Conservation (phyloP, 139 green algal genomes). For the Volvox africanus region DNA sequence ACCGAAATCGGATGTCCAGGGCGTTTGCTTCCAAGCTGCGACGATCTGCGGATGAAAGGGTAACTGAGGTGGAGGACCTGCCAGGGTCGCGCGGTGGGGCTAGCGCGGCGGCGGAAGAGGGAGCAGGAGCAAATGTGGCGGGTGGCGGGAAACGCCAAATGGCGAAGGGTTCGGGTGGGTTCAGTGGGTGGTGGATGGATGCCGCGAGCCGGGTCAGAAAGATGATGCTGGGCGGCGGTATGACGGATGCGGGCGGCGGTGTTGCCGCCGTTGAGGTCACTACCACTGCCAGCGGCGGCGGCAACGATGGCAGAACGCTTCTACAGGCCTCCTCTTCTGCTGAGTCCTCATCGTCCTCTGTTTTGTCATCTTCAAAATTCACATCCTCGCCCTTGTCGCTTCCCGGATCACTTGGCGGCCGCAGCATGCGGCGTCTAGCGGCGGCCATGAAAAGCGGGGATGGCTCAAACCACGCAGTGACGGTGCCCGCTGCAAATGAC, state of each 20-base stretch:
- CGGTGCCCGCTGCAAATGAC: background rate
- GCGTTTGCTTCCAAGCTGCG: background rate
- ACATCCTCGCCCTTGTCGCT: background rate
- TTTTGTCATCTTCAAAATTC: background rate
- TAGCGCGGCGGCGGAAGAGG: background rate
- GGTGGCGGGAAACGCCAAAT: background rate
- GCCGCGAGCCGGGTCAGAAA: too few species aligned
- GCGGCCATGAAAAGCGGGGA: background rate
- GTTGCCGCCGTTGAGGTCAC: background rate
- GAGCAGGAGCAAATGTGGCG: background rate
- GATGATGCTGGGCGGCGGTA: too few species aligned
- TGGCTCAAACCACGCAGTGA: too few species aligned
- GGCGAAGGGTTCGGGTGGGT: background rate
- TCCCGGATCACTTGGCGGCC: background rate
- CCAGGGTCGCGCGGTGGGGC: background rate
- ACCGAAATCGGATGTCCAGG: background rate
- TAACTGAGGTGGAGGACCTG: background rate
- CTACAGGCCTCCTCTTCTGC: background rate
- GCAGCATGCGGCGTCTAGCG: background rate
- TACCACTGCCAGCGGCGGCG: background rate
- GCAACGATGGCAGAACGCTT: background rate
- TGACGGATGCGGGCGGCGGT: background rate
- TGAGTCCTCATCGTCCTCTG: background rate
- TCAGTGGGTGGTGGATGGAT: background rate
- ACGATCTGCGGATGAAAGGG: too few species aligned